Evolutionary conservation across 257 asterid genomes (phyloP).

Genomic region (Nicotiana benthamiana): DNA sequence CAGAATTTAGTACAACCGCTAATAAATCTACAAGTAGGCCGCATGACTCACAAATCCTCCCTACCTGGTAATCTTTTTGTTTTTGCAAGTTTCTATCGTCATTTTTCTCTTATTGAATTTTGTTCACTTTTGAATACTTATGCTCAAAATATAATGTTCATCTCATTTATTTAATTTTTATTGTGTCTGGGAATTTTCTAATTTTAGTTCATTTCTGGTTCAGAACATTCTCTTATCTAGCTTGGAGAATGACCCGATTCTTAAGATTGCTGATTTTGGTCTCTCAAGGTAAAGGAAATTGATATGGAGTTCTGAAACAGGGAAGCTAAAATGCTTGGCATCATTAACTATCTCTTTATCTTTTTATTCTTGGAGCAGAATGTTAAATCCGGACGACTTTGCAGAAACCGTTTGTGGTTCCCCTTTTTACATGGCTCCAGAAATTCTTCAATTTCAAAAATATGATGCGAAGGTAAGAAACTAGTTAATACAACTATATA

Average conservation of each 20-base stretch:
- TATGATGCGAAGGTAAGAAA: conserved; percentile 36
- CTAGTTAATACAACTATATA: not conserved
- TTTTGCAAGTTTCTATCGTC: not conserved
- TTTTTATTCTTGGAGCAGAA: conserved; percentile 22
- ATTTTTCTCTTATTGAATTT: not conserved
- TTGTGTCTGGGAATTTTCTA: not conserved
- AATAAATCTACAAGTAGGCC: not conserved
- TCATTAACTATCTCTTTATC: conserved; percentile 1
- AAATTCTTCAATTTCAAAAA: conserved; percentile 43
- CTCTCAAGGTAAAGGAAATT: conserved; percentile 36
- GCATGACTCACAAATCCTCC: not conserved
- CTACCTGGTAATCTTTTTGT: not conserved
- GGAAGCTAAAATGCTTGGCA: not conserved
- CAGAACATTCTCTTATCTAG: conserved; percentile 45
- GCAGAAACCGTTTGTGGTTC: conserved; percentile 46
- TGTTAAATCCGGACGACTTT: conserved; percentile 27
- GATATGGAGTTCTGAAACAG: not conserved
- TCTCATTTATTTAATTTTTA: not conserved
- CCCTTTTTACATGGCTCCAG: conserved; percentile 55
- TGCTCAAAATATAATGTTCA: not conserved
- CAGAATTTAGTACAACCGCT: not conserved
- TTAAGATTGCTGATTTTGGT: conserved; percentile 58
- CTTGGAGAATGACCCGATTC: conserved; percentile 27
- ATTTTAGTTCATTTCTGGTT: not conserved
- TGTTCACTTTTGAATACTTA: not conserved